Evolutionary conservation across 2,329 filamentous ascomycete genomes (phyloP).

Genomic region (Mariannaea sp.): DNA sequence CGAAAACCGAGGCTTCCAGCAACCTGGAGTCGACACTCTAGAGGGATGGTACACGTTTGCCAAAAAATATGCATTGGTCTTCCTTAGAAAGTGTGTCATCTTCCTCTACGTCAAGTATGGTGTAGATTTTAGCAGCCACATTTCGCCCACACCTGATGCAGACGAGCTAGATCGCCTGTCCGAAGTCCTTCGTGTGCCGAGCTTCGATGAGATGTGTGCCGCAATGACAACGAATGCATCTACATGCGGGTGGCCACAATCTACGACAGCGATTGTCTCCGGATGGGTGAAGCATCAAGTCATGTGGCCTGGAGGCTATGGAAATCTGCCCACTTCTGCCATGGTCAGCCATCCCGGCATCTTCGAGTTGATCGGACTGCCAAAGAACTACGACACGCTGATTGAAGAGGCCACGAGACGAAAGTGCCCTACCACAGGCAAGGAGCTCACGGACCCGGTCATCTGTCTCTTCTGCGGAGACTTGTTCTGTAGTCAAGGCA

Average conservation of each 20-base stretch:
- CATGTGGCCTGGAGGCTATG: conserved; percentile 43
- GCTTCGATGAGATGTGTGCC: conserved; percentile 77
- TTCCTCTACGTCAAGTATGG: conserved; percentile 88
- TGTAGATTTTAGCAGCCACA: conserved; percentile 78
- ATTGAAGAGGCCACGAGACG: conserved; percentile 89
- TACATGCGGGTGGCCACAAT: conserved; percentile 55
- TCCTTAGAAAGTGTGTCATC: conserved; percentile 83
- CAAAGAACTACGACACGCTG: conserved; percentile 87
- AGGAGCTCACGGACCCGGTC: conserved; percentile 87
- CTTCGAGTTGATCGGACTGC: conserved; percentile 90
- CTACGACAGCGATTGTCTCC: conserved; percentile 52
- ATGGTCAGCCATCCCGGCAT: conserved; percentile 81
- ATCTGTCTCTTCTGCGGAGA: conserved; percentile 95
- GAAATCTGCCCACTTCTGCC: conserved; percentile 48
- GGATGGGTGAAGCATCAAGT: conserved; percentile 77
- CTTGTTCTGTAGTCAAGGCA: conserved; percentile 94
- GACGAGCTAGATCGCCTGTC: conserved; percentile 84
- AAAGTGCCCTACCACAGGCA: conserved; percentile 86
- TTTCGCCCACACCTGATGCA: conserved; percentile 65
- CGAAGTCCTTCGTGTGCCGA: conserved; percentile 74
- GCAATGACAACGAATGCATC: conserved; percentile 55
- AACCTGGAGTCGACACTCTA: conserved; percentile 58
- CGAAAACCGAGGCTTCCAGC: conserved; percentile 57
- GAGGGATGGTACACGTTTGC: conserved; percentile 64
- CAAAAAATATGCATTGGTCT: conserved; percentile 84